Percentiles rank a stretch among this genome's conserved stretches.
Conservation (phyloP, 1,284 basidiomycete genomes). For the Tetrapyrgos nigripes region DNA sequence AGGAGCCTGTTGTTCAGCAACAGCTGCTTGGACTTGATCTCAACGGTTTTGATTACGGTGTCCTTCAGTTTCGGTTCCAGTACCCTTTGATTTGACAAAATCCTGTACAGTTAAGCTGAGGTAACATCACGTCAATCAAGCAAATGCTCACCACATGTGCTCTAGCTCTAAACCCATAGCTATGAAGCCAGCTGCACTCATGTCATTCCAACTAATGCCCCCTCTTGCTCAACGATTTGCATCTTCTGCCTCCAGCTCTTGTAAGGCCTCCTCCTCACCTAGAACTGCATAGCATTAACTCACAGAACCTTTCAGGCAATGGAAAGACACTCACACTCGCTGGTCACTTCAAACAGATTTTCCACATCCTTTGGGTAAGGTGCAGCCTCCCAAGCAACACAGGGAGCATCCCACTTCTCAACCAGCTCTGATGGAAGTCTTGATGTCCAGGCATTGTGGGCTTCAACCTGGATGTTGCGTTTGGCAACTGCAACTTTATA, state of each 20-base stretch:
- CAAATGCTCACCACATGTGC: background rate
- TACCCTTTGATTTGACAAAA: too few species aligned
- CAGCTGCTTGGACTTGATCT: background rate
- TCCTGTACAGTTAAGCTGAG: background rate
- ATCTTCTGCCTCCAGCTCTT: background rate
- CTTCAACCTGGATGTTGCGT: constrained; percentile 15
- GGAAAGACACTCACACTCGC: background rate
- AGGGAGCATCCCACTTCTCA: constrained; percentile 3
- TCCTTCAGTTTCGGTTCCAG: too few species aligned
- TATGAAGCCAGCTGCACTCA: background rate
- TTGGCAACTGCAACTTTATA: constrained; percentile 12
- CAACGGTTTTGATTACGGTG: background rate
- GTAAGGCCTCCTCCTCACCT: background rate
- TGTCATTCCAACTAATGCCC: background rate
- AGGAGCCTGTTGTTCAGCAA: background rate
- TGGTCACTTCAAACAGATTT: background rate
- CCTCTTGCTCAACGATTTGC: background rate
- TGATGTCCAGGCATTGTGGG: constrained; percentile 1
- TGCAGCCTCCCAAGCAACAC: background rate
- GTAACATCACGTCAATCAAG: background rate
- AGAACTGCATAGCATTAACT: background rate
- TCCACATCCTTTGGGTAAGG: background rate
- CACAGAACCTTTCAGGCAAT: background rate
- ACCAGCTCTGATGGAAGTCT: background rate
- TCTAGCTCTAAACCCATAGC: background rate